Evolutionary conservation across 768 basidiomycete species (phyloP).

Genomic region (Trametes elegans): DNA sequence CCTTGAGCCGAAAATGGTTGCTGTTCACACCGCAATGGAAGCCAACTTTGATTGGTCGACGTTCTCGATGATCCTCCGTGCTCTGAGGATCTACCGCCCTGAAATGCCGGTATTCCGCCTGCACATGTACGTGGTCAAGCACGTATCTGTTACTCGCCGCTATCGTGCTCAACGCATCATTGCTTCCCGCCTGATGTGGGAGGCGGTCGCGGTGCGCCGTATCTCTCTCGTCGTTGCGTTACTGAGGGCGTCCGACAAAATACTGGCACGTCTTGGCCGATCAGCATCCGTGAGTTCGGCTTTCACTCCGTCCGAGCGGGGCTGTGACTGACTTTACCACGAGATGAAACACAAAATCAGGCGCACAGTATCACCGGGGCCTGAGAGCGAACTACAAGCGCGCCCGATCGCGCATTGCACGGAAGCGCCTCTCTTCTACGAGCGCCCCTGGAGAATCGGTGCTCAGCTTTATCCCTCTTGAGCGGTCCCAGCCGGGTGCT

Average conservation of each 20-base stretch:
- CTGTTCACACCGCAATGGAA: background rate
- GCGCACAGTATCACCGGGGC: background rate
- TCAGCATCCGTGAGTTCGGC: background rate
- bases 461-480: background rate
- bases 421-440: background rate
- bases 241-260: too few relatives aligned
- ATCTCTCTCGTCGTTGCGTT: background rate
- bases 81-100: background rate
- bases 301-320: background rate
- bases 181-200: too few relatives aligned
- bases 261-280: background rate
- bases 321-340: background rate
- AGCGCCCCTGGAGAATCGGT: background rate
- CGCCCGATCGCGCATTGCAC: background rate
- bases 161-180: too few relatives aligned
- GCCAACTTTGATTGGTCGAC: background rate
- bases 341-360: background rate
- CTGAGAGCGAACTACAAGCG: background rate
- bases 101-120: background rate
- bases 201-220: too few relatives aligned
- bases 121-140: background rate
- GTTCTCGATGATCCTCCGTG: constrained; percentile 8
- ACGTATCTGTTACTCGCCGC: too few relatives aligned
- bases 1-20: background rate
- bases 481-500: constrained; percentile 1